These are phyloP conservation scores for Penicillium roqueforti DNA, from an alignment of 495 filamentous ascomycete species.

Conservation along the genomic window DNA sequence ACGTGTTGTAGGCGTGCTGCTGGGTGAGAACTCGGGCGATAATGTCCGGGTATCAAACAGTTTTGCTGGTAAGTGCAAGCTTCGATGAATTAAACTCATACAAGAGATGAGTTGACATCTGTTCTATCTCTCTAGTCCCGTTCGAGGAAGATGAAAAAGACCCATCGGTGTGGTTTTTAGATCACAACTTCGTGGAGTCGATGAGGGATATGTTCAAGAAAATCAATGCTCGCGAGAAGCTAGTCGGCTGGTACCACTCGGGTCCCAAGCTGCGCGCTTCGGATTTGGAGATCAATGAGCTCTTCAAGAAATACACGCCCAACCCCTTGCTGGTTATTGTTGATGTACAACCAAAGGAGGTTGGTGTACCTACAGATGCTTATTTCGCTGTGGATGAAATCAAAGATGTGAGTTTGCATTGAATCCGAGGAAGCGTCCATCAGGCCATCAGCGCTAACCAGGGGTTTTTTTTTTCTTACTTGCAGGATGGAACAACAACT, in stretches of 20 bases:
- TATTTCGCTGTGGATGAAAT: constrained; percentile 99
- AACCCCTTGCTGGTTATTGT: constrained; percentile 96
- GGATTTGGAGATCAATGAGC: constrained; percentile 98
- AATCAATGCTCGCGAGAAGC: constrained; percentile 97
- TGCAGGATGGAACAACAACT: constrained; percentile 92
- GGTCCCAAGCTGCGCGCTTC: constrained; percentile 95
- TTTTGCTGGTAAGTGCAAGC: constrained; percentile 73
- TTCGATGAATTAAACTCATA: constrained; percentile 5
- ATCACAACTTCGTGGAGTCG: constrained; percentile 98
- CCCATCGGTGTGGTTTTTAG: constrained; percentile 97
- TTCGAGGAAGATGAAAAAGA: constrained; percentile 99
- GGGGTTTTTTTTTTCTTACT: neutral
- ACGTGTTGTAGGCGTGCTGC: constrained; percentile 90
- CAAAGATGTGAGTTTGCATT: constrained; percentile 74
- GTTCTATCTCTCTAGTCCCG: constrained; percentile 58
- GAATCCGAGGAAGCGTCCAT: neutral
- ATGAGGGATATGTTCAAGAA: constrained; percentile 99
- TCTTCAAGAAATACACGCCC: constrained; percentile 98
- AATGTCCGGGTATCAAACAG: constrained; percentile 98
- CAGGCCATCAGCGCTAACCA: constrained; percentile 8
- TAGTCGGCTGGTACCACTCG: constrained; percentile 99
- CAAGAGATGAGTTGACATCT: constrained; percentile 16
- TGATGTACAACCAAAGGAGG: constrained; percentile 96
- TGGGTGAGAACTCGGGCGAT: constrained; percentile 93
- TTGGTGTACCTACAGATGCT: constrained; percentile 95